A percentile compares a stretch with the other conserved stretches of the same genome.
Conservation (phyloP, 768 basidiomycete species). For the Suillus brevipes region DNA sequence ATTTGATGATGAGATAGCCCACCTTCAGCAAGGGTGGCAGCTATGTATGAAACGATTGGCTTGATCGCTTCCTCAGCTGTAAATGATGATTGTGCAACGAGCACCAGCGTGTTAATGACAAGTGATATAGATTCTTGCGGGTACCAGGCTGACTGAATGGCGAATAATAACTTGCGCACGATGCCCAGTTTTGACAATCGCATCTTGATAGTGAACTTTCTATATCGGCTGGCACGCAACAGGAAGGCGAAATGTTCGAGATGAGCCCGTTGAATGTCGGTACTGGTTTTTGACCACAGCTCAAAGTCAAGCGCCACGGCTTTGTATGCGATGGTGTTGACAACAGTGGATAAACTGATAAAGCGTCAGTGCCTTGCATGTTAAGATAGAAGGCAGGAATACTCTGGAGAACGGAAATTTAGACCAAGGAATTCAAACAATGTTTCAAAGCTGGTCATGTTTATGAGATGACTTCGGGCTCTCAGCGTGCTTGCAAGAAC, state of each 20-base stretch:
- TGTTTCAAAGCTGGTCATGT: conserved; percentile 77
- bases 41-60: conserved; percentile 82
- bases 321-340: conserved; percentile 79
- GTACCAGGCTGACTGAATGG: conserved; percentile 80
- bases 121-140: conserved; percentile 44
- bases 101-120: conserved; percentile 60
- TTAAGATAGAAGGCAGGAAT: conserved; percentile 25
- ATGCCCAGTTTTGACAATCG: conserved; percentile 71
- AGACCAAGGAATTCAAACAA: conserved; percentile 86
- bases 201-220: conserved; percentile 75
- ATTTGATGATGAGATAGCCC: conserved; percentile 17
- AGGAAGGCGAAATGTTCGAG: conserved; percentile 82
- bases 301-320: conserved; percentile 88
- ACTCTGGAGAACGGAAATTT: conserved; percentile 83
- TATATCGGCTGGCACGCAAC: conserved; percentile 68
- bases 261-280: conserved; percentile 76
- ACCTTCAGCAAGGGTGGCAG: conserved; percentile 77
- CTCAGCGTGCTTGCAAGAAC: conserved; percentile 75
- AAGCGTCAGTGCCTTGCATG: not conserved
- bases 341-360: conserved; percentile 73
- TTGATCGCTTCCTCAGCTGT: conserved; percentile 76
- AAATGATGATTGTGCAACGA: conserved; percentile 65
- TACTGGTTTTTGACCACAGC: conserved; percentile 74
- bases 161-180: conserved; percentile 77
- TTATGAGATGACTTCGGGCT: conserved; percentile 71